Evolutionary conservation across 2,329 filamentous ascomycete species (phyloP).

Genomic region (Akanthomyces dipterigenus): DNA sequence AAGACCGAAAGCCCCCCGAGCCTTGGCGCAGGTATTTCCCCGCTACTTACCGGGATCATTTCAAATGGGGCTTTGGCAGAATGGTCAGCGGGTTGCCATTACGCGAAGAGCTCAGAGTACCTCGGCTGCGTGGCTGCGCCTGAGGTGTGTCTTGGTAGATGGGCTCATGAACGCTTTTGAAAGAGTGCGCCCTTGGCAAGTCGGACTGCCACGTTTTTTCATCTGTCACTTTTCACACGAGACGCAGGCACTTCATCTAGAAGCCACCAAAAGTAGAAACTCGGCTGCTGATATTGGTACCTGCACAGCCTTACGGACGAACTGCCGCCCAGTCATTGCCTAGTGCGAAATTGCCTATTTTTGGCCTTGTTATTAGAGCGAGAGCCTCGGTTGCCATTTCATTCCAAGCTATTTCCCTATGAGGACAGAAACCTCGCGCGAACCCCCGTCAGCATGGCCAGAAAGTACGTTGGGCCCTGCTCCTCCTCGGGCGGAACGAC

Average conservation of each 20-base stretch:
- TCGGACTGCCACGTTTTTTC: background rate
- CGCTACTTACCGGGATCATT: background rate
- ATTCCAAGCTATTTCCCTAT: background rate
- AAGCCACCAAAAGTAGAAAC: background rate
- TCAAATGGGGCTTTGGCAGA: too few relatives aligned
- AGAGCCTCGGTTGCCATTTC: background rate
- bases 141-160: background rate
- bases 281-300: background rate
- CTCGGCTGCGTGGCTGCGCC: background rate
- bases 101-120: too few relatives aligned
- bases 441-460: slow-evolving; percentile 40
- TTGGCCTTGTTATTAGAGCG: too few relatives aligned
- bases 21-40: background rate
- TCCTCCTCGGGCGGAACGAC: slow-evolving; percentile 28
- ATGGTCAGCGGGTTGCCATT: too few relatives aligned
- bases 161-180: background rate
- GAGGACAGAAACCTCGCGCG: background rate
- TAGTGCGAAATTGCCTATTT: background rate
- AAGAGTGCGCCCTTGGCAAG: background rate
- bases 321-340: background rate
- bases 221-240: background rate
- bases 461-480: slow-evolving; percentile 40
- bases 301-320: background rate
- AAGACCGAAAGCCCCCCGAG: background rate
- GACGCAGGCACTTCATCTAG: background rate